Evolutionary conservation across 1,139 yeast genomes (phyloP).

Genomic region (Debaryomyces fabryi): DNA sequence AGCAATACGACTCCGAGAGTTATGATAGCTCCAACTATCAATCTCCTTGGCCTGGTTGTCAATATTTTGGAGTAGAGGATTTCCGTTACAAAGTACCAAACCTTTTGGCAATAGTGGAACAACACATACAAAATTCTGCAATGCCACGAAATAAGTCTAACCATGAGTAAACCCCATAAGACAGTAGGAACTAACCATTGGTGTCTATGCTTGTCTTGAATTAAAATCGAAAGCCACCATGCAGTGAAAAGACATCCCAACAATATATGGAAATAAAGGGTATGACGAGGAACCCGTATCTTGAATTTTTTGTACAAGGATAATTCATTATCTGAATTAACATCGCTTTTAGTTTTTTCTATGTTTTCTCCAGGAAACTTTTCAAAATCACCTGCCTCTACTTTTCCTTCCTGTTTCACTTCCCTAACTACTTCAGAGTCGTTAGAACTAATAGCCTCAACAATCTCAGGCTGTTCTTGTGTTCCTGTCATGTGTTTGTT

Average conservation of each 20-base stretch:
- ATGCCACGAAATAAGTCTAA: constrained; percentile 58
- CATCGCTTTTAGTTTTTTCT: background rate
- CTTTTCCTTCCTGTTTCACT: background rate
- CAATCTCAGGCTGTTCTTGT: background rate
- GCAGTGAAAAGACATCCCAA: constrained; percentile 57
- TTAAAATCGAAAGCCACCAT: constrained; percentile 67
- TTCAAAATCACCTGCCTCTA: background rate
- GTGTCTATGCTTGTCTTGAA: constrained; percentile 54
- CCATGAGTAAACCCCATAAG: constrained; percentile 56
- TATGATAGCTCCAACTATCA: constrained; percentile 47
- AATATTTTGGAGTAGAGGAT: constrained; percentile 40
- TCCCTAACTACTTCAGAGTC: background rate
- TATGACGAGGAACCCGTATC: constrained; percentile 25
- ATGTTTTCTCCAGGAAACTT: background rate
- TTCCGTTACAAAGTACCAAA: constrained; percentile 47
- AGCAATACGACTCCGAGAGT: constrained; percentile 52
- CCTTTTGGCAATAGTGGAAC: constrained; percentile 26
- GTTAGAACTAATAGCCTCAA: background rate
- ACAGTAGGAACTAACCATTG: constrained; percentile 68
- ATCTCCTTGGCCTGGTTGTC: constrained; percentile 41
- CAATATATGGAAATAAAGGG: constrained; percentile 31
- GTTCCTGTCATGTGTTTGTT: background rate
- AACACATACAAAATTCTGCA: constrained; percentile 42
- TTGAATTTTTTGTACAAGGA: constrained; percentile 17
- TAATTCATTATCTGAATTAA: constrained; percentile 3